Conservation (phyloP, 371 early-diverging fungal genomes). For the Rhizopus microsporus region DNA sequence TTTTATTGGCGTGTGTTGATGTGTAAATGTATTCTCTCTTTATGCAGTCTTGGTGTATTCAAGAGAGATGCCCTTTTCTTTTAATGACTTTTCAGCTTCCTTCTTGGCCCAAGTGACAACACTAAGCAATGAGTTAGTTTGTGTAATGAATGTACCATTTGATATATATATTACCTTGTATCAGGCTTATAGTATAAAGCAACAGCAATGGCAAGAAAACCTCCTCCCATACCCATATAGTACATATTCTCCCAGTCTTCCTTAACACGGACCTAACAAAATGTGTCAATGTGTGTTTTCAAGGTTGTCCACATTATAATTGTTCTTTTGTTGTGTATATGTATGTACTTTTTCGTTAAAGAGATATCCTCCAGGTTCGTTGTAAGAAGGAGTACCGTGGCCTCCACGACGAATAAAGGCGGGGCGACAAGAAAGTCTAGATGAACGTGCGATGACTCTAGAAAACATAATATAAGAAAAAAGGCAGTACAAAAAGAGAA, state of each 20-base stretch:
- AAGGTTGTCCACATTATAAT: not conserved
- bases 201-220: slow-evolving; percentile 53
- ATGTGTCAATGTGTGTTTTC: no score
- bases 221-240: slow-evolving; percentile 62
- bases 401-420: slow-evolving; percentile 58
- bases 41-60: slow-evolving; percentile 28
- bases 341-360: slow-evolving; percentile 66
- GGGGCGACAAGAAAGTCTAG: slow-evolving; percentile 48
- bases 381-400: slow-evolving; percentile 53
- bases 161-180: slow-evolving; percentile 49
- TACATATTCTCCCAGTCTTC: slow-evolving; percentile 71
- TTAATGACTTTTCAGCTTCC: slow-evolving; percentile 55
- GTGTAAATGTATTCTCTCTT: not conserved
- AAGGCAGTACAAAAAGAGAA: not conserved
- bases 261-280: slow-evolving; percentile 58
- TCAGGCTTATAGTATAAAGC: slow-evolving; percentile 70
- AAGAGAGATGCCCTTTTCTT: slow-evolving; percentile 51
- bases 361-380: slow-evolving; percentile 67
- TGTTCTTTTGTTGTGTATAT: slow-evolving; percentile 8
- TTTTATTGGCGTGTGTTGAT: not conserved
- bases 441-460: slow-evolving; percentile 51
- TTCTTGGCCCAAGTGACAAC: slow-evolving; percentile 53
- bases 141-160: not conserved
- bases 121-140: slow-evolving; percentile 19
- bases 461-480: slow-evolving; percentile 29